Base-by-base conservation (phyloP, 768 basidiomycete genomes). In the Lyophyllum decastes region DNA sequence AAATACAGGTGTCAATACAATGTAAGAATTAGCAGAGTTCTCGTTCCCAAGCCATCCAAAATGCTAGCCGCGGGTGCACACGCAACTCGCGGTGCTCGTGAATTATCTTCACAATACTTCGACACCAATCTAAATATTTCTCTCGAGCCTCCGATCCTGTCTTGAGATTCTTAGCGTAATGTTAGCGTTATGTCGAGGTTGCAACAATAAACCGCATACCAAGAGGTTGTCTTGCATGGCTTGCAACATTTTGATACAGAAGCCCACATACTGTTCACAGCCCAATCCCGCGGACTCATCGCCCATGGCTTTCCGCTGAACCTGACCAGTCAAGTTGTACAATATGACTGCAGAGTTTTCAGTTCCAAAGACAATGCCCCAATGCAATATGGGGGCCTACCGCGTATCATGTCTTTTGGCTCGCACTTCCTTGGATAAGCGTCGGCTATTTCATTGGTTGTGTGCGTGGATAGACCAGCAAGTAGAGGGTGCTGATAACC, bases 201-300 rank as follows among this genome's bases (percentile, higher is more conserved):
- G 22, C 0, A 30, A 43, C 22, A 16, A 66, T 24, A 21, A n/a
- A 44, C 3, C 19, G 26, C 69, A 43, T 62, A 84, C 86, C 67
- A 72, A 66, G 57, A 73, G 71, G 38, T 77, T 77, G 27, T 75
- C 73, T 21, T 80, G 72, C 82, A 89, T 83, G 1, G 78, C 70
- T 21, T 80, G 77, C 26, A 87, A 72, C 71, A 86, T 77, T 34
- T 62, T 72, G 5, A 78, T 72, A 47, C 79, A 71, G 49, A 76
- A 71, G 4, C 76, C 76, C 16, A 78, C 63, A 44, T 77, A 80
- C 19, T 56, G 64, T 54, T 78, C 68, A 62, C 78, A 76, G 57
- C 73, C 68, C 26, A 68, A 33, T 16, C 27, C 30, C 25, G 63
- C 34, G 16, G 51, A 61, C 26, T 62, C 65, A 51, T 69, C 30